These are phyloP conservation scores for Candida freyschussii DNA, from an alignment of 1,139 yeast genomes.

Conservation along the genomic window DNA sequence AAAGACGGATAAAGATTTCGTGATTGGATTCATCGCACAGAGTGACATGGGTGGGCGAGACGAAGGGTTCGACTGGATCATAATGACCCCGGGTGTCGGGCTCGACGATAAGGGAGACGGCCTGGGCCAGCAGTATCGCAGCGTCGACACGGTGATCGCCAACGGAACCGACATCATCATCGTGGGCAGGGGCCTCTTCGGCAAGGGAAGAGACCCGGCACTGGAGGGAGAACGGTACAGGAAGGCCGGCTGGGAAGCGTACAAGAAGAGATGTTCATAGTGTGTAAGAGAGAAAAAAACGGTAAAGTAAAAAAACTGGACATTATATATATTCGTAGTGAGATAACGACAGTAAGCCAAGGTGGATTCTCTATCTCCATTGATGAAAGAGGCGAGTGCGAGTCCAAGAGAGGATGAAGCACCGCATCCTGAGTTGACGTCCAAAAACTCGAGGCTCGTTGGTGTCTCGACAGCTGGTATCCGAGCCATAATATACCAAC, in stretches of 20 bases:
- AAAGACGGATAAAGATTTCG: conserved; percentile 78
- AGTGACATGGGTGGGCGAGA: conserved; percentile 76
- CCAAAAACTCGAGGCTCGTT: conserved; percentile 21
- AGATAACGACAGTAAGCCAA: too few species aligned
- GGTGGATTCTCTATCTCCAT: too few species aligned
- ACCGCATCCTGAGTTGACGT: conserved; percentile 17
- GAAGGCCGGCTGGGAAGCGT: conserved; percentile 93
- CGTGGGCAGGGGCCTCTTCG: conserved; percentile 95
- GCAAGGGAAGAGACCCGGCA: conserved; percentile 89
- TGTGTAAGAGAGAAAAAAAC: too few species aligned
- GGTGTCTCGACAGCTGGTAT: conserved; percentile 28
- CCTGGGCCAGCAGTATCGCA: conserved; percentile 93
- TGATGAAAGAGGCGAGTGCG: too few species aligned
- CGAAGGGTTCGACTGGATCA: conserved; percentile 89
- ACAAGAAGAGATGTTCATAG: conserved; percentile 45
- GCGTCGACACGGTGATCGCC: conserved; percentile 76
- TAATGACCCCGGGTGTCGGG: conserved; percentile 98
- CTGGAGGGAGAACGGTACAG: conserved; percentile 86
- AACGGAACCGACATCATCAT: conserved; percentile 91
- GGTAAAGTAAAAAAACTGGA: too few species aligned
- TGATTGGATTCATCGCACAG: conserved; percentile 95
- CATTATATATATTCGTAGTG: too few species aligned
- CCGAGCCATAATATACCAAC: conserved; percentile 73
- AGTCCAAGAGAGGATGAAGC: not conserved
- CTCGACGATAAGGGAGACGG: conserved; percentile 96